Conservation (phyloP, 768 basidiomycete genomes). For the Filobasidium wieringae region DNA sequence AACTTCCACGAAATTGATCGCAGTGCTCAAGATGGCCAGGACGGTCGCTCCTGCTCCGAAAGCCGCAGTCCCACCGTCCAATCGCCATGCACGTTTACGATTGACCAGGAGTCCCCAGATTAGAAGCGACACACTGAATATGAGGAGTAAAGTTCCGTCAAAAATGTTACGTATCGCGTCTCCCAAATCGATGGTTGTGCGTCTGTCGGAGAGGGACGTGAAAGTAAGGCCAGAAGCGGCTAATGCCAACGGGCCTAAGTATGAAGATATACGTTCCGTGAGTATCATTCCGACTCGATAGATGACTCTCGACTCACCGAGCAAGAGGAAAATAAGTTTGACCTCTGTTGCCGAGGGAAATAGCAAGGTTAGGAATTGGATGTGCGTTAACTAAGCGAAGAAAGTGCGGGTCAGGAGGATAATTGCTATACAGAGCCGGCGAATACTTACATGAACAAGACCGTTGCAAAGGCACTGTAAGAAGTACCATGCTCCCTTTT, state of each 20-base stretch:
- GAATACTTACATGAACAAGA: slow-evolving; percentile 61
- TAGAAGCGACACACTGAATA: slow-evolving; percentile 78
- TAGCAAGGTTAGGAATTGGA: slow-evolving; percentile 88
- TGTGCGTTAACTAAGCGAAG: slow-evolving; percentile 71
- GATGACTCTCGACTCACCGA: slow-evolving; percentile 46
- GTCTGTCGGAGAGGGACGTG: slow-evolving; percentile 50
- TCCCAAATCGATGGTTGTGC: slow-evolving; percentile 48
- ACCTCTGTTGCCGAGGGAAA: slow-evolving; percentile 86
- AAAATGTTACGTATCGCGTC: slow-evolving; percentile 79
- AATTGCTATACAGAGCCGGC: neutral
- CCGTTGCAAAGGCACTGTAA: slow-evolving; percentile 77
- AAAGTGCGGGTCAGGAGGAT: neutral
- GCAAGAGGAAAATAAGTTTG: slow-evolving; percentile 66
- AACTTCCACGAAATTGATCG: slow-evolving; percentile 74
- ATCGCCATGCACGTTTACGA: slow-evolving; percentile 82
- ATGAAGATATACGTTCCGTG: neutral
- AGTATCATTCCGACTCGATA: neutral
- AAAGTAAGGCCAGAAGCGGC: slow-evolving; percentile 74
- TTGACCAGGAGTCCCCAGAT: slow-evolving; percentile 91
- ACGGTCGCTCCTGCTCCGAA: slow-evolving; percentile 76
- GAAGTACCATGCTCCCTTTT: slow-evolving; percentile 67
- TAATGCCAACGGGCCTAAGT: slow-evolving; percentile 66
- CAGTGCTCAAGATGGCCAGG: slow-evolving; percentile 71
- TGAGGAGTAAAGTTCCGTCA: slow-evolving; percentile 88
- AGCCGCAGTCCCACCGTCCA: slow-evolving; percentile 87